Percentiles rank a stretch among this genome's conserved stretches.
Conservation (phyloP, 345 rosid species). For the Ceriops tagal region DNA sequence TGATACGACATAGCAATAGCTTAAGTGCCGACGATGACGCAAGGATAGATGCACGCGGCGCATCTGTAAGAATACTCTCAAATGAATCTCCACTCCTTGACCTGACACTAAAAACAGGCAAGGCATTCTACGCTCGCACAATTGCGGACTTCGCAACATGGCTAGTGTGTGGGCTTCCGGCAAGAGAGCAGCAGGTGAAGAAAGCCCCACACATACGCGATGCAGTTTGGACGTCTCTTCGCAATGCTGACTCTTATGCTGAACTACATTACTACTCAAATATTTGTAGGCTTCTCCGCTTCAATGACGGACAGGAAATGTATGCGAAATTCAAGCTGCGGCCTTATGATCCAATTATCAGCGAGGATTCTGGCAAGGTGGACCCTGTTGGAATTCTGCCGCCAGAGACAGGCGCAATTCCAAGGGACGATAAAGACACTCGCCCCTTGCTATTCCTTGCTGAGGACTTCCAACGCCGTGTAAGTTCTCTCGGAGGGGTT, state of each 20-base stretch:
- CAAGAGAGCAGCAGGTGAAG: slow-evolving; percentile 57
- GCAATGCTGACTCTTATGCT: slow-evolving; percentile 42
- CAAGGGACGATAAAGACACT: slow-evolving; percentile 46
- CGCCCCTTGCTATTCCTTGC: slow-evolving; percentile 63
- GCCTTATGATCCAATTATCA: slow-evolving; percentile 39
- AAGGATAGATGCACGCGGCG: slow-evolving; percentile 64
- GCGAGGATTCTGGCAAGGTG: slow-evolving; percentile 56
- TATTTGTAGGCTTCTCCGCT: slow-evolving; percentile 52
- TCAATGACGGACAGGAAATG: slow-evolving; percentile 54
- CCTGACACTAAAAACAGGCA: slow-evolving; percentile 62
- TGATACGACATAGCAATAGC: slow-evolving; percentile 64
- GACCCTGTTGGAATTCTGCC: slow-evolving; percentile 63
- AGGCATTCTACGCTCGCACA: slow-evolving; percentile 62
- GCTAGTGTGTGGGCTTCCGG: slow-evolving; percentile 66
- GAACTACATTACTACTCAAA: slow-evolving; percentile 63
- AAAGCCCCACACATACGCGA: slow-evolving; percentile 51
- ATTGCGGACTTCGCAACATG: slow-evolving; percentile 63
- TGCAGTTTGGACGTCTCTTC: slow-evolving; percentile 63
- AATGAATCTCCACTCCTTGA: slow-evolving; percentile 46
- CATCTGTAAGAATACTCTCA: slow-evolving; percentile 48
- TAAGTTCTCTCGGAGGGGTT: slow-evolving; percentile 42
- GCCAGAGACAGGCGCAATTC: slow-evolving; percentile 77
- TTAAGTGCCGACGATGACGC: slow-evolving; percentile 73
- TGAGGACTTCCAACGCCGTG: slow-evolving; percentile 50
- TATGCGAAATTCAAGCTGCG: slow-evolving; percentile 59